Base-by-base conservation (phyloP, 106 monocot genomes). In the Allium sativum region DNA sequence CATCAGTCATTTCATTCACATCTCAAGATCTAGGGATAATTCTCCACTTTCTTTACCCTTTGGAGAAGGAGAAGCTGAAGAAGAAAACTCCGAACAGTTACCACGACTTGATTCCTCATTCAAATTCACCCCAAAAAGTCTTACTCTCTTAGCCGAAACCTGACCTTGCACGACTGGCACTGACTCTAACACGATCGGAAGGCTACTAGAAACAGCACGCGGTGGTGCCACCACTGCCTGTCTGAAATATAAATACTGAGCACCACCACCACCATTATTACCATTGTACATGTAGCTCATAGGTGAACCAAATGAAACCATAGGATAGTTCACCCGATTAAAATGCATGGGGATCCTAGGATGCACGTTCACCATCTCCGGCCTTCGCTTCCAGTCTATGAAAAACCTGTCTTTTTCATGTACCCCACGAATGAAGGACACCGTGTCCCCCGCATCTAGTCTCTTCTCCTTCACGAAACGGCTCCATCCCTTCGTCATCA, bases 351-450 rank as follows among this genome's bases (percentile, higher is more conserved):
- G 55, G 45, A 69, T 58, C 20, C 68, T 53, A 44, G 54, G 40
- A 44, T 44, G 6, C 41, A 12, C 42, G 53, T 55, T 14, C 18
- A 31, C 11, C 8, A 42, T 53, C n/a, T 69, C 59, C 17, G 86
- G 82, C 6, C 83, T 72, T 6, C 83, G 75, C 53, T 82, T 82
- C 93, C 93, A 93, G 61, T 88, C 88, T 55, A 93, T 93, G 66
- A 88, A 93, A 20, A 84, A 74, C 18, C 82, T 68, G 48, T 79
- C 79, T 2, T 78, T 53, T 13, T 18, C 76, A 0, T 72, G 13
- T 11, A 50, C 3, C 48, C 48, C 48, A 59, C 47, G 82, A 76
- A 13, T 79, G 59, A 81, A 81, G 6, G 74, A 74, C 52, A 79
- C 74, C 10, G 74, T 79, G 48, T 79, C 79, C 7, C 79, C 79